Base-by-base conservation (phyloP, 78 protist species). In the Polysphondylium violaceum region DNA sequence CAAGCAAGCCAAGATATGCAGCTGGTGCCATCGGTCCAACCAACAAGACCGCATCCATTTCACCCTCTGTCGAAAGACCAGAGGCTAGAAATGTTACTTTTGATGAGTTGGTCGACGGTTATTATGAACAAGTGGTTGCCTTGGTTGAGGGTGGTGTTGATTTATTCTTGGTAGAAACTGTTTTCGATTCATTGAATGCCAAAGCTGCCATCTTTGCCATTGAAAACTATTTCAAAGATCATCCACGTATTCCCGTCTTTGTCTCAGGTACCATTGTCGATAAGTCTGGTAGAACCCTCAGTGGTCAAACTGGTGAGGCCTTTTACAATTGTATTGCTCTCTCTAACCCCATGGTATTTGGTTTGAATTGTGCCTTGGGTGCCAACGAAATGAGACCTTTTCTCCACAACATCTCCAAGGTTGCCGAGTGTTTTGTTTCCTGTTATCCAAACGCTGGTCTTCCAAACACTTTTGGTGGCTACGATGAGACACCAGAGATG, bases 11-110 rank as follows among this genome's bases (percentile, higher is more conserved):
- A 51, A 71, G 98, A 56, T 96, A 79, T 55, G 99, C 98, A 17
- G 98, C 98, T 21, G 99, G 99, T 74, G 98, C 99, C 3, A 36
- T 98, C 27, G 99, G 99, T 11, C 99, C 99, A 27, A 98, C 99
- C 55, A 97, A 96, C 69, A 74, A 95, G 36, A 98, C 99, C 14
- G 96, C 95, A 27, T 97, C 99, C 33, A 97, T 97, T 60, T 95
- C 98, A 31, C 99, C 99, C 19, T 86, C 95, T 0, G 99, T 97
- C 7, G 99, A 98, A 67, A 31, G 97, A 38, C 99, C 99, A 27
- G 98, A 88, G 16, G 88, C 75, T 44, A 90, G 99, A 58, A 95
- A 96, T 87, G 67, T 93, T 51, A 41, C 95, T 6, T 98, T 90
- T 38, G 98, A 97, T 41, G 98, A 98, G 69, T 88, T 97, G 21